Evolutionary conservation across 352 stramenopile genomes (phyloP).

Genomic region (Phytophthora uliginosa): DNA sequence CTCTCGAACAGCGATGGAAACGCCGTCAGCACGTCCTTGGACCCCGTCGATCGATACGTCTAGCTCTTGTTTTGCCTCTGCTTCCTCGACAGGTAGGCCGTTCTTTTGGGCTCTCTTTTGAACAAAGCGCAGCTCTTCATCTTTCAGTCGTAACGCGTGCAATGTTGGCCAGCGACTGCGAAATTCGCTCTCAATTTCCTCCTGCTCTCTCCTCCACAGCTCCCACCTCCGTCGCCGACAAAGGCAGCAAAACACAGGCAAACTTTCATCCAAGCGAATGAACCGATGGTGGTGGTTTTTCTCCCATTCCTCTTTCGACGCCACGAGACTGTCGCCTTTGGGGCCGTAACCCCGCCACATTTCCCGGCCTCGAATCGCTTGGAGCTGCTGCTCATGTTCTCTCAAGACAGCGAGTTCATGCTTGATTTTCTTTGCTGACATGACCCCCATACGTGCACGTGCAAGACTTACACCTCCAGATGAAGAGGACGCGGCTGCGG

Average conservation of each 20-base stretch:
- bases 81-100: constrained; percentile 15
- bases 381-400: constrained; percentile 49
- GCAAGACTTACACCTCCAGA: constrained; percentile 41
- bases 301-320: constrained; percentile 68
- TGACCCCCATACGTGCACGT: constrained; percentile 50
- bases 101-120: constrained; percentile 23
- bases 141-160: constrained; percentile 50
- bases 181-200: constrained; percentile 60
- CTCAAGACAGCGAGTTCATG: constrained; percentile 60
- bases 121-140: constrained; percentile 49
- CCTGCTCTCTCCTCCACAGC: constrained; percentile 47
- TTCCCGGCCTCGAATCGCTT: constrained; percentile 31
- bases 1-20: constrained; percentile 12
- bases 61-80: not conserved
- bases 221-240: constrained; percentile 77
- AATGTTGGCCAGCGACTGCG: constrained; percentile 47
- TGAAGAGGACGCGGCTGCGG: constrained; percentile 23
- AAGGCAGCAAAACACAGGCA: constrained; percentile 68
- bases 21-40: not conserved
- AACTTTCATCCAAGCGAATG: constrained; percentile 41
- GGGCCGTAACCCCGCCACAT: constrained; percentile 23
- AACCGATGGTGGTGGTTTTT: constrained; percentile 77
- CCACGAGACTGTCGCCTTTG: constrained; percentile 31
- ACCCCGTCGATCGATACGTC: not conserved
- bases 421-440: constrained; percentile 66